Conservation (phyloP, 176 grass and related monocot genomes). For the Lolium rigidum region DNA sequence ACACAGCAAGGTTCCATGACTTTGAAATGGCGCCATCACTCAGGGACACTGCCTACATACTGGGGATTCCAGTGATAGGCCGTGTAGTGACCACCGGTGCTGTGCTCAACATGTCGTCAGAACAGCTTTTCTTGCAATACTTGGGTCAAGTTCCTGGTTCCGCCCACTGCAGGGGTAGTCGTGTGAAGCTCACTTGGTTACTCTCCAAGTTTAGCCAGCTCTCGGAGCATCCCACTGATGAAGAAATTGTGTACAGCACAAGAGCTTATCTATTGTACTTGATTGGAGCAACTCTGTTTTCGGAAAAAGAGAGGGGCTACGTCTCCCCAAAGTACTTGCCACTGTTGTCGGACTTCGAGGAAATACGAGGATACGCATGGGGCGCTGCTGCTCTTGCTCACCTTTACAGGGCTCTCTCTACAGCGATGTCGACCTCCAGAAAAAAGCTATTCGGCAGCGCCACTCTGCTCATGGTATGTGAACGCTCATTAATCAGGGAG, state of each 20-base stretch:
- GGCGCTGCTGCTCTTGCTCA: constrained; percentile 46
- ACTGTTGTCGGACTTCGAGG: constrained; percentile 31
- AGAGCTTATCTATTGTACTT: constrained; percentile 47
- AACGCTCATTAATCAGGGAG: too few relatives aligned
- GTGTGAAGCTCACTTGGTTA: constrained; percentile 44
- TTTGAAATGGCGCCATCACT: constrained; percentile 47
- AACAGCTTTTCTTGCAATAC: constrained; percentile 28
- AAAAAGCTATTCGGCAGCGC: constrained; percentile 23
- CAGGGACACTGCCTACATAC: constrained; percentile 29
- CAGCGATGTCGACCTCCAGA: background rate
- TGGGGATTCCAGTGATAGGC: constrained; percentile 36
- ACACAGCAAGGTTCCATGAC: constrained; percentile 38
- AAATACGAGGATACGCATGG: constrained; percentile 32
- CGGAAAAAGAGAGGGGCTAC: background rate
- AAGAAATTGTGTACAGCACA: constrained; percentile 34
- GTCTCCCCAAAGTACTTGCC: constrained; percentile 44
- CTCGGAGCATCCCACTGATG: background rate
- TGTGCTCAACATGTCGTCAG: constrained; percentile 1
- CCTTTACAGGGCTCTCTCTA: constrained; percentile 32
- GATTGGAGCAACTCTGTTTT: constrained; percentile 41
- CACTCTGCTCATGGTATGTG: constrained; percentile 39
- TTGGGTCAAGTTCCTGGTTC: constrained; percentile 21
- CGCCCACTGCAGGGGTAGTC: background rate
- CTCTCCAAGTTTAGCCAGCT: constrained; percentile 25
- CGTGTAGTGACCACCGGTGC: constrained; percentile 18